Evolutionary conservation across 129 eudicot genomes (phyloP), one percentile per base, ranked within the genome.

Genomic region (Pittosporum tobira): DNA sequence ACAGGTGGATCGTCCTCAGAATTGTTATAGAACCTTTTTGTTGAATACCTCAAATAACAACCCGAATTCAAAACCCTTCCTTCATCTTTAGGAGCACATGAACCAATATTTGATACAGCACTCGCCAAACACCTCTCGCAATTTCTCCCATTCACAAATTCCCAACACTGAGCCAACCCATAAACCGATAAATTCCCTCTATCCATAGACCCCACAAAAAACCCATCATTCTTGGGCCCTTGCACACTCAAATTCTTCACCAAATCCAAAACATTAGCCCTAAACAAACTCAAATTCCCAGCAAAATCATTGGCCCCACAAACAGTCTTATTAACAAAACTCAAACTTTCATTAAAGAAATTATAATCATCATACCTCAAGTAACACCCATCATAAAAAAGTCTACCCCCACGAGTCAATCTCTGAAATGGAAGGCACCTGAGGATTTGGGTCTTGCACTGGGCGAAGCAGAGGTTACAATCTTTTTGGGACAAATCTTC

Each of bases 111-210:
- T 0, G 63, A 10, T 7, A 24, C 60, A 0, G 71, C 72, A 51
- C 55, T 51, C 43, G 36, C 79, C 73, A 80, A 80, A 75, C 81
- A 80, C 23, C 12, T 49, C 48, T 21, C 29, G 64, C 86, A 80
- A 47, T 22, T 59, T 15, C 67, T 72, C 42, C 67, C 51, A 37
- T 40, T 67, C 42, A 75, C 72, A 71, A 38, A 46, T 55, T 68
- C 76, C 86, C 86, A 80, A 59, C 81, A 80, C 64, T 80, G 73
- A 30, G 75, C 81, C 73, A 80, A 49, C n/a, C 73, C 86, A 58
- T 62, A 80, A 59, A 80, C 78, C 13, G 72, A 18, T 64, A 59
- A 38, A 48, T 74, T 68, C 67, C 69, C 69, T 15, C 59, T 47
- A 44, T 25, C 57, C 63, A 69, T 63, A 42, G 46, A 61, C 16